These are phyloP conservation scores for Hymenoscyphus repandus DNA, from an alignment of 2,329 filamentous ascomycete species.

Conservation along the genomic window DNA sequence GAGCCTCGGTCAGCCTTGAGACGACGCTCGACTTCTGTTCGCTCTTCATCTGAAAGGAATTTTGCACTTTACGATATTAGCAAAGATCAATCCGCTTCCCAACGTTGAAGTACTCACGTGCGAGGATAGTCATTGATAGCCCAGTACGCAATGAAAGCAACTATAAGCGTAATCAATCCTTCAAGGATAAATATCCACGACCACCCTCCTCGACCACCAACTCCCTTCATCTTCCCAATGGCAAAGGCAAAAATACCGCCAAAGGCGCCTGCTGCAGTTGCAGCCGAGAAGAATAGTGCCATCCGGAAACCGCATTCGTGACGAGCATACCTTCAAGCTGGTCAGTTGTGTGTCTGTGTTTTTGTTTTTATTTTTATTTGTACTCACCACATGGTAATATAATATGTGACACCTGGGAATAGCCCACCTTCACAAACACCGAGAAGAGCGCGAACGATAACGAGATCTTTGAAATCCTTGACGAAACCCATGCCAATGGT, in stretches of 20 bases:
- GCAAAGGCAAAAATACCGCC: slow-evolving; percentile 47
- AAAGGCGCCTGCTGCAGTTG: slow-evolving; percentile 48
- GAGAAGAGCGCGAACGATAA: slow-evolving; percentile 47
- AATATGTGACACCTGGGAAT: slow-evolving; percentile 57
- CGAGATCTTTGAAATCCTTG: slow-evolving; percentile 46
- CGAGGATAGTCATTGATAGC: slow-evolving; percentile 56
- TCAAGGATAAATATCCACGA: slow-evolving; percentile 77
- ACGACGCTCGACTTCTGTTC: slow-evolving; percentile 58
- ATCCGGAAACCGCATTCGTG: slow-evolving; percentile 57
- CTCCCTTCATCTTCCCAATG: slow-evolving; percentile 49
- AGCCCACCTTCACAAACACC: slow-evolving; percentile 50
- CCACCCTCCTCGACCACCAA: slow-evolving; percentile 60
- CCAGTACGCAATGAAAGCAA: slow-evolving; percentile 42
- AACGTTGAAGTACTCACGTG: slow-evolving; percentile 19
- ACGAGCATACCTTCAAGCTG: slow-evolving; percentile 27
- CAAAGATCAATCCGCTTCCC: too few relatives aligned
- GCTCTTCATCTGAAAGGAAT: slow-evolving; percentile 42
- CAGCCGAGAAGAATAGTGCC: slow-evolving; percentile 55
- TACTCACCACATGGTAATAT: slow-evolving; percentile 50
- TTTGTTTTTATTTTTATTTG: not conserved
- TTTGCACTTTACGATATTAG: slow-evolving; percentile 39
- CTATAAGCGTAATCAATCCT: slow-evolving; percentile 44
- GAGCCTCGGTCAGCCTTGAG: slow-evolving; percentile 66
- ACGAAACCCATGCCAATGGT: slow-evolving; percentile 65
- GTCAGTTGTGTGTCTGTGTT: slow-evolving; percentile 31